Conservation (phyloP, 1,284 basidiomycete species). For the Marasmius fiardii region DNA sequence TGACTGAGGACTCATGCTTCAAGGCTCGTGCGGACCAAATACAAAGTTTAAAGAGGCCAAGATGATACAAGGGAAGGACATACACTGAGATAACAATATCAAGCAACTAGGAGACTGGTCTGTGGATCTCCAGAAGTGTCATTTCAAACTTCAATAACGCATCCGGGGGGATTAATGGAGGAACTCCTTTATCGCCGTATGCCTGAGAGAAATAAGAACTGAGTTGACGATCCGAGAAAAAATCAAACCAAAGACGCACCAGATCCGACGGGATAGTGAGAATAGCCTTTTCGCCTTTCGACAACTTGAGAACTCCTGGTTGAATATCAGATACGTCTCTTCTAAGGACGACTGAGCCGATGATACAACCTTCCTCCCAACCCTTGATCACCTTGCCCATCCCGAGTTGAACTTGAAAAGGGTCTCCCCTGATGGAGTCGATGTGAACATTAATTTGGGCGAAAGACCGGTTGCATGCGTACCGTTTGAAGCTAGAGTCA, state of each 20-base stretch:
- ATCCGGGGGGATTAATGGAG: slow-evolving; percentile 63
- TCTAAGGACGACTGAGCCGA: neutral
- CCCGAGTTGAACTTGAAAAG: slow-evolving; percentile 63
- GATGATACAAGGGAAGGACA: neutral
- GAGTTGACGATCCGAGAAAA: slow-evolving; percentile 8
- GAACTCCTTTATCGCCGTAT: slow-evolving; percentile 55
- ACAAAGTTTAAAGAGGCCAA: neutral
- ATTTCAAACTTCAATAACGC: slow-evolving; percentile 63
- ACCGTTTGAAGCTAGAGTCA: slow-evolving; percentile 21
- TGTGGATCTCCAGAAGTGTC: slow-evolving; percentile 52
- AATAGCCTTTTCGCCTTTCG: slow-evolving; percentile 60
- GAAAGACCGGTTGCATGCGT: slow-evolving; percentile 2
- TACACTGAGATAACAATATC: neutral
- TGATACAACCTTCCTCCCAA: slow-evolving; percentile 64
- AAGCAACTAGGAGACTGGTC: slow-evolving; percentile 2
- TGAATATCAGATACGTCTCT: slow-evolving; percentile 4
- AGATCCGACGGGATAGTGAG: slow-evolving; percentile 51
- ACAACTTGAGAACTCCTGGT: slow-evolving; percentile 57
- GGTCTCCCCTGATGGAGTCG: slow-evolving; percentile 28
- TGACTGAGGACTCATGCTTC: neutral
- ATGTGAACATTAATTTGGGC: slow-evolving; percentile 3
- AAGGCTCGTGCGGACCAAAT: no score
- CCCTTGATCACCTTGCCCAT: slow-evolving; percentile 66
- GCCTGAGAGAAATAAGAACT: slow-evolving; percentile 29
- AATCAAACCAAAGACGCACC: slow-evolving; percentile 25